A percentile compares a stretch with the other conserved stretches of the same genome.
phyloP scores from a whole-genome alignment of 2,329 filamentous ascomycete species.

The Penicillium sp. region DNA sequence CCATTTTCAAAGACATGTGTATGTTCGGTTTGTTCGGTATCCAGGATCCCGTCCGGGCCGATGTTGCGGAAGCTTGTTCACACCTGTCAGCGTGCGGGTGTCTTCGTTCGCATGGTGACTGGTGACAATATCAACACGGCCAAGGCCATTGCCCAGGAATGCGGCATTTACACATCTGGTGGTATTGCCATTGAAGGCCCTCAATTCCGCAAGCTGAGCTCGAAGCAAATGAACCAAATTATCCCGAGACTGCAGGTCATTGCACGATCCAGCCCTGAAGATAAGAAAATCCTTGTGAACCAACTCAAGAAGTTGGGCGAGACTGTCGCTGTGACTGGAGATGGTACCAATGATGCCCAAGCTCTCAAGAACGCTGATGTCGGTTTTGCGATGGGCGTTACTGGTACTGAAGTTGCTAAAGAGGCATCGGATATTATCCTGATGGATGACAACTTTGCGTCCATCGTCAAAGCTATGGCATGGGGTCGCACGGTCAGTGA shows the following conservation, averaged over 20 bases:
- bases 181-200: constrained; percentile 77
- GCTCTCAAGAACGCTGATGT: constrained; percentile 79
- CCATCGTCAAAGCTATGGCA: constrained; percentile 79
- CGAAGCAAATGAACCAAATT: constrained; percentile 64
- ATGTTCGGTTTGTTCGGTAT: constrained; percentile 74
- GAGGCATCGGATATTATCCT: constrained; percentile 82
- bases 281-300: constrained; percentile 72
- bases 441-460: constrained; percentile 85
- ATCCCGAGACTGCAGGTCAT: constrained; percentile 71
- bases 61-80: constrained; percentile 72
- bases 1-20: constrained; percentile 66
- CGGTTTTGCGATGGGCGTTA: constrained; percentile 83
- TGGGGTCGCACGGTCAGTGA: constrained; percentile 80
- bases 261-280: constrained; percentile 72
- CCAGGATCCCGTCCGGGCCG: constrained; percentile 74
- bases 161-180: constrained; percentile 68
- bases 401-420: constrained; percentile 80
- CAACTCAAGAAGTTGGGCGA: constrained; percentile 71
- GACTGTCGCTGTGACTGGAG: constrained; percentile 79
- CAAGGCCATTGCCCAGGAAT: constrained; percentile 75
- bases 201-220: constrained; percentile 70
- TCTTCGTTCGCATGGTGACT: constrained; percentile 82
- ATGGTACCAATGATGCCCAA: constrained; percentile 81
- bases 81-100: constrained; percentile 72
- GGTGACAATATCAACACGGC: constrained; percentile 80